Conservation (phyloP, 495 filamentous ascomycete genomes). For the Thozetella sp. region DNA sequence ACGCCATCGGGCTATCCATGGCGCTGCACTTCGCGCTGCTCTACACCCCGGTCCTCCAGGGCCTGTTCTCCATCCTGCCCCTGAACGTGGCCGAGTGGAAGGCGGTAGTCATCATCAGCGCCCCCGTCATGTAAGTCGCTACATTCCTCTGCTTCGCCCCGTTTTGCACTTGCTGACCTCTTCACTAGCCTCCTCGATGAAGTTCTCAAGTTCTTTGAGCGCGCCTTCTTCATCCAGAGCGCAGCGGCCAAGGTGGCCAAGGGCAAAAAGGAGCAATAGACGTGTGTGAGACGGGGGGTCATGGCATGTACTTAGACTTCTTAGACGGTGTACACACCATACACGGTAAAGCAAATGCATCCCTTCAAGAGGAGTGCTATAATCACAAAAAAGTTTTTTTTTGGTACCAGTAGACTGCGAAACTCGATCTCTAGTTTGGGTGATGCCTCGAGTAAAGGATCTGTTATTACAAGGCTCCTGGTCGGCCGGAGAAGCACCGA, state of each 20-base stretch:
- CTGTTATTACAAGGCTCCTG: neutral
- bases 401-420: neutral
- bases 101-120: slow-evolving; percentile 85
- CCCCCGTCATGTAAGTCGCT: slow-evolving; percentile 87
- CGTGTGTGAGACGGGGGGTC: neutral
- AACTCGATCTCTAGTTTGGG: neutral
- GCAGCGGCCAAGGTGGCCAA: slow-evolving; percentile 21
- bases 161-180: slow-evolving; percentile 32
- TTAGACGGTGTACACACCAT: slow-evolving; percentile 22
- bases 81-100: slow-evolving; percentile 91
- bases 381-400: neutral
- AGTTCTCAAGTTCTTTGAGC: slow-evolving; percentile 79
- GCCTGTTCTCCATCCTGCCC: slow-evolving; percentile 88
- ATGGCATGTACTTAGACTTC: slow-evolving; percentile 5
- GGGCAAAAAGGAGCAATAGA: slow-evolving; percentile 42
- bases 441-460: neutral
- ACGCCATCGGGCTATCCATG: slow-evolving; percentile 96
- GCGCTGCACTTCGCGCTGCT: slow-evolving; percentile 90
- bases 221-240: slow-evolving; percentile 55
- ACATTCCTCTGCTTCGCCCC: neutral
- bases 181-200: slow-evolving; percentile 80
- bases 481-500: neutral
- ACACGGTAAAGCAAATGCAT: neutral
- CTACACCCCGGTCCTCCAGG: slow-evolving; percentile 89
- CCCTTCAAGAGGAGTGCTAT: neutral